Evolutionary conservation across 1,139 yeast genomes (phyloP).

Genomic region (Saccharomyces hybrid): DNA sequence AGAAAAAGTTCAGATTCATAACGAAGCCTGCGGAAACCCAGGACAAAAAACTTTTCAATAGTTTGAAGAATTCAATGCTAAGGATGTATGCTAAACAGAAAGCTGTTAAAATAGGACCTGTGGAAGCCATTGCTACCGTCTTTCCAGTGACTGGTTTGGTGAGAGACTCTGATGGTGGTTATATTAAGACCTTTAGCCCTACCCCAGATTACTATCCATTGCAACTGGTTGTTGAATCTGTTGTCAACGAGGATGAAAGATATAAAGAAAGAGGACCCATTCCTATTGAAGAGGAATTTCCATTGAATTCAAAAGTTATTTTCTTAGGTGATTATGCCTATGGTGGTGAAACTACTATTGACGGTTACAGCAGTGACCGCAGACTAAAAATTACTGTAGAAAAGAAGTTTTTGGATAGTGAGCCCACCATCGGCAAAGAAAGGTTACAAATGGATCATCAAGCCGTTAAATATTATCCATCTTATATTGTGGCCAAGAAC

Average conservation of each 20-base stretch:
- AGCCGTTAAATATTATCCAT: slow-evolving; percentile 55
- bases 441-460: slow-evolving; percentile 51
- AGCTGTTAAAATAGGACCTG: slow-evolving; percentile 52
- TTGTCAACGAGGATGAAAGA: slow-evolving; percentile 66
- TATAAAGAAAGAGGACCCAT: slow-evolving; percentile 64
- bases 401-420: slow-evolving; percentile 44
- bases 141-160: slow-evolving; percentile 72
- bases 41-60: slow-evolving; percentile 40
- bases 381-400: slow-evolving; percentile 49
- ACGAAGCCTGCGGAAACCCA: slow-evolving; percentile 38
- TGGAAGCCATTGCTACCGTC: slow-evolving; percentile 58
- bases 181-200: slow-evolving; percentile 55
- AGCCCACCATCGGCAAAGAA: slow-evolving; percentile 56
- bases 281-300: slow-evolving; percentile 78
- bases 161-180: slow-evolving; percentile 67
- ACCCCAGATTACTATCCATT: slow-evolving; percentile 57
- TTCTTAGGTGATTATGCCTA: slow-evolving; percentile 84
- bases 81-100: slow-evolving; percentile 40
- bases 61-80: slow-evolving; percentile 32
- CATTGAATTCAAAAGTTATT: slow-evolving; percentile 63
- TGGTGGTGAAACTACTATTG: slow-evolving; percentile 75
- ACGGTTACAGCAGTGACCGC: slow-evolving; percentile 47
- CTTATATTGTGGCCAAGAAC: slow-evolving; percentile 56
- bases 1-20: slow-evolving; percentile 32
- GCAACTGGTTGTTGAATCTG: slow-evolving; percentile 71